These are phyloP conservation scores for Coniosporium tulheliwenetii DNA, from an alignment of 2,329 filamentous ascomycete species.

Conservation along the genomic window DNA sequence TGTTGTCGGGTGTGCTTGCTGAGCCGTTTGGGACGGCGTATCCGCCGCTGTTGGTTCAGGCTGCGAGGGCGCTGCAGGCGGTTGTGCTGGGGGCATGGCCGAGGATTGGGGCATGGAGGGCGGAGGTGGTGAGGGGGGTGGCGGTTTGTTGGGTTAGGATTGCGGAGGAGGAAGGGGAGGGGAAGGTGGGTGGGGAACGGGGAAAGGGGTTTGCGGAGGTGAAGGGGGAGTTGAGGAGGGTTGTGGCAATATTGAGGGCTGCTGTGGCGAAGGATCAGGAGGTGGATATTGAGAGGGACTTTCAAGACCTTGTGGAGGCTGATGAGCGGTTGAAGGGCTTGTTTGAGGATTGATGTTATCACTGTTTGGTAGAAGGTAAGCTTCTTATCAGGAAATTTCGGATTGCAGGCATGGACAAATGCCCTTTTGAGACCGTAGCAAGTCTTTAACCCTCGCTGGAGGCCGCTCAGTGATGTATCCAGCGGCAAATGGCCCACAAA, in stretches of 20 bases:
- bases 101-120: conserved; percentile 45
- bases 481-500: too few species aligned
- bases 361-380: too few species aligned
- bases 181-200: conserved; percentile 2
- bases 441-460: too few species aligned
- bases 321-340: conserved; percentile 13
- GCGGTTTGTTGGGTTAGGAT: conserved; percentile 20
- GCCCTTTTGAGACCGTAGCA: too few species aligned
- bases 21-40: conserved; percentile 51
- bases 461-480: too few species aligned
- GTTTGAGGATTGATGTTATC: conserved; percentile 4
- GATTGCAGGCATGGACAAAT: too few species aligned
- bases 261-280: conserved; percentile 9
- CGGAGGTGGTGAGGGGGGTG: conserved; percentile 47
- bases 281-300: conserved; percentile 12
- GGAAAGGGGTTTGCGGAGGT: conserved; percentile 10
- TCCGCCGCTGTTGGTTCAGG: conserved; percentile 36
- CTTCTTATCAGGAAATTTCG: too few species aligned
- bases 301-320: conserved; percentile 9
- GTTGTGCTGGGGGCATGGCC: conserved; percentile 55
- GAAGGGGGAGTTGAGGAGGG: conserved; percentile 6
- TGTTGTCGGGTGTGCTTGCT: conserved; percentile 48
- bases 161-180: conserved; percentile 2
- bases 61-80: conserved; percentile 37
- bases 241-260: conserved; percentile 10